Evolutionary conservation across 805 yeast genomes (phyloP).

Genomic region (Debaryomyces maramus): DNA sequence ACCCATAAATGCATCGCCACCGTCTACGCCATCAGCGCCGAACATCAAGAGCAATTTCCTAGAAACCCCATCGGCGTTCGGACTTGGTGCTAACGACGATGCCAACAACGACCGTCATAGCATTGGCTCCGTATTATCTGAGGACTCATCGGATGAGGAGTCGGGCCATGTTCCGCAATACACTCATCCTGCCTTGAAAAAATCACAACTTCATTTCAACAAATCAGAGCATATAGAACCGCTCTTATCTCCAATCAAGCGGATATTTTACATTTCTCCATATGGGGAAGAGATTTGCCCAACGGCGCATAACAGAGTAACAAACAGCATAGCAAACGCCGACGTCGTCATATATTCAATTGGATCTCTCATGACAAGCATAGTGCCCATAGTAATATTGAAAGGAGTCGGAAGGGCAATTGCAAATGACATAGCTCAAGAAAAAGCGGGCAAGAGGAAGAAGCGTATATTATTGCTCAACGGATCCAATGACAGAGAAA

Average conservation of each 20-base stretch:
- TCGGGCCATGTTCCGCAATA: conserved; percentile 69
- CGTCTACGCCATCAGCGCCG: conserved; percentile 21
- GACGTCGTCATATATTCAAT: conserved; percentile 71
- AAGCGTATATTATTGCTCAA: conserved; percentile 67
- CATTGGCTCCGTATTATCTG: conserved; percentile 8
- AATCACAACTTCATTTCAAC: conserved; percentile 72
- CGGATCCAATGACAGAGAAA: conserved; percentile 78
- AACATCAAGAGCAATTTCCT: neutral
- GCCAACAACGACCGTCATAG: conserved; percentile 3
- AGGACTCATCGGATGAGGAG: conserved; percentile 36
- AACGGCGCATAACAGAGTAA: conserved; percentile 61
- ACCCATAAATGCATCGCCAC: conserved; percentile 23
- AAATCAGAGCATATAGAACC: conserved; percentile 57
- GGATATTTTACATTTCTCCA: conserved; percentile 80
- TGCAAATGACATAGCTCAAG: conserved; percentile 17
- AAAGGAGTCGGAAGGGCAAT: conserved; percentile 73
- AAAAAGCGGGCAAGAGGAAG: conserved; percentile 15
- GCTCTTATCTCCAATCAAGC: conserved; percentile 68
- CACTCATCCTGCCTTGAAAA: conserved; percentile 73
- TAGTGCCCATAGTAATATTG: conserved; percentile 72
- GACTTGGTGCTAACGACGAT: conserved; percentile 2
- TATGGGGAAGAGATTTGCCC: conserved; percentile 88
- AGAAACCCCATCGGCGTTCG: neutral
- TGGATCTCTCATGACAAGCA: conserved; percentile 87
- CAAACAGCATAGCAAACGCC: conserved; percentile 48